A percentile compares a stretch with the other conserved stretches of the same genome.
phyloP scores from a whole-genome alignment of 2,329 filamentous ascomycete species.

The Corniculantispora saksenae region DNA sequence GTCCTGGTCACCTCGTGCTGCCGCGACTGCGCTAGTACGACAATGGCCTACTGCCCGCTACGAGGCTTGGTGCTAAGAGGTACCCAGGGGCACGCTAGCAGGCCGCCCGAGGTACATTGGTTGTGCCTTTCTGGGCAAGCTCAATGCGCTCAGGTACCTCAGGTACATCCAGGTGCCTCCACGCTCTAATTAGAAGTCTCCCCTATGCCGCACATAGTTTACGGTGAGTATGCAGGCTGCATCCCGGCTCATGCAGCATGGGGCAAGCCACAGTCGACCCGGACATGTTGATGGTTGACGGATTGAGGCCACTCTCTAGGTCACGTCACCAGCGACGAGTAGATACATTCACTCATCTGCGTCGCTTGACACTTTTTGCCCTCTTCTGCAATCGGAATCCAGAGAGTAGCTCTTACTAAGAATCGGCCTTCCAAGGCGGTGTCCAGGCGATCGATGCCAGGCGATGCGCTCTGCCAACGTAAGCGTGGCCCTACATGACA shows the following conservation, averaged over 20 bases:
- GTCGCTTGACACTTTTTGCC: neutral
- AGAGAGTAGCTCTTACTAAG: slow-evolving; percentile 8
- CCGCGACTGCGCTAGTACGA: neutral
- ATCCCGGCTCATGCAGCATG: neutral
- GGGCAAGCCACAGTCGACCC: neutral
- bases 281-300: neutral
- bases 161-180: neutral
- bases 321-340: neutral
- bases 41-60: neutral
- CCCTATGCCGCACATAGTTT: neutral
- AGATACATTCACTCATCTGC: neutral
- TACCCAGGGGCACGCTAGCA: neutral
- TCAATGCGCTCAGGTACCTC: neutral
- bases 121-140: neutral
- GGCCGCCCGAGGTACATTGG: neutral
- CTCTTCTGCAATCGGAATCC: neutral
- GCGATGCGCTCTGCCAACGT: slow-evolving; percentile 10
- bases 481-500: neutral
- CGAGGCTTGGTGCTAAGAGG: neutral
- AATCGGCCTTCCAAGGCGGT: neutral
- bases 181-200: neutral
- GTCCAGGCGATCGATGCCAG: slow-evolving; percentile 3
- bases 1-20: neutral
- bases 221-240: neutral
- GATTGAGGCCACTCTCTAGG: slow-evolving; percentile 3